A percentile compares a stretch with the other conserved stretches of the same genome.
Conservation (phyloP, 225 moss, liverwort and hornwort species). For the Climacium dendroides region DNA sequence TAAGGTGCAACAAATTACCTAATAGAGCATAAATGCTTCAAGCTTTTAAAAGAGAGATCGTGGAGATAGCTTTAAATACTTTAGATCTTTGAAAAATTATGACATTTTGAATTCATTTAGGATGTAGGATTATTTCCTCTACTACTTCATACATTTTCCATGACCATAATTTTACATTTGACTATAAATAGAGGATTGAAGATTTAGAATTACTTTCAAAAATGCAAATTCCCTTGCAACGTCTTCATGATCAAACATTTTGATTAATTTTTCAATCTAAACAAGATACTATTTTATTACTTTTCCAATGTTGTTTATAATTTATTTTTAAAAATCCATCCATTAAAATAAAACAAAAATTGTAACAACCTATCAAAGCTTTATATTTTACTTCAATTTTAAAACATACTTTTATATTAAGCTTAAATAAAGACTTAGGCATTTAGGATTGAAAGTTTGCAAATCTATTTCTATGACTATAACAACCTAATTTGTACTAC, state of each 20-base stretch:
- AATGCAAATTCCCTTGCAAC: background rate
- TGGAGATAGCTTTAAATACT: background rate
- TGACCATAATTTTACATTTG: background rate
- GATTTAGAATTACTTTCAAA: background rate
- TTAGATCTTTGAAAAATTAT: background rate
- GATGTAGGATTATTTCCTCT: background rate
- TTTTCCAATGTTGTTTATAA: background rate
- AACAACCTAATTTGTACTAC: background rate
- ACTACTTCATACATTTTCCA: background rate
- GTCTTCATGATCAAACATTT: background rate
- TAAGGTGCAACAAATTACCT: fast-evolving
- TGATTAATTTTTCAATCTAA: background rate
- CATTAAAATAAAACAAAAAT: background rate
- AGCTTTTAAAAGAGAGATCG: background rate
- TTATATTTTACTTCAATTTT: background rate
- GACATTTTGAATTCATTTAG: background rate
- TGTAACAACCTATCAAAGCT: background rate
- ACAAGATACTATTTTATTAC: too few species aligned
- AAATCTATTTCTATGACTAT: background rate
- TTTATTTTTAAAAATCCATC: background rate
- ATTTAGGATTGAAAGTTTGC: background rate
- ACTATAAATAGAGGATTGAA: background rate
- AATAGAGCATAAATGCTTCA: fast-evolving
- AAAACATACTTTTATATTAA: background rate
- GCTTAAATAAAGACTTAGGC: too few species aligned